Percentiles rank a stretch among this genome's conserved stretches.
phyloP scores from a whole-genome alignment of 2,329 filamentous ascomycete genomes.

The Penicillium sclerotigenum region DNA sequence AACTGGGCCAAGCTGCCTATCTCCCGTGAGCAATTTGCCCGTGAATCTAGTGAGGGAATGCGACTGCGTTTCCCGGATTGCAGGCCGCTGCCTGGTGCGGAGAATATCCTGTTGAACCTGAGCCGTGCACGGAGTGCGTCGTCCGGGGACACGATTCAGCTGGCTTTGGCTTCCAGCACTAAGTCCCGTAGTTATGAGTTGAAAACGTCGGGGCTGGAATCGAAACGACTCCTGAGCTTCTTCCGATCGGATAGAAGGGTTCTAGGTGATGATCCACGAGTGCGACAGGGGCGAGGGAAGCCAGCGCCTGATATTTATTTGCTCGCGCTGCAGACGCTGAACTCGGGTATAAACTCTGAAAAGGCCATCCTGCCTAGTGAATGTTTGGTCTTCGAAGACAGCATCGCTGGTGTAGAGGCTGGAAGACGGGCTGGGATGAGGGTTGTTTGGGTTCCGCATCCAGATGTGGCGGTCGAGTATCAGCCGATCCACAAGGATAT shows the following conservation, averaged over 20 bases:
- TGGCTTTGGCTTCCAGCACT: constrained; percentile 26
- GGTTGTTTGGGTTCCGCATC: constrained; percentile 36
- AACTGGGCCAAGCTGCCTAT: constrained; percentile 33
- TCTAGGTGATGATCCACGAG: constrained; percentile 21
- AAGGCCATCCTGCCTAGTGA: constrained; percentile 25
- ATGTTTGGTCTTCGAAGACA: constrained; percentile 39
- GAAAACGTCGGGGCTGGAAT: constrained; percentile 23
- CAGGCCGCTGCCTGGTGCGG: constrained; percentile 21
- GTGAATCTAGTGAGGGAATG: constrained; percentile 30
- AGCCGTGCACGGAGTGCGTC: constrained; percentile 10
- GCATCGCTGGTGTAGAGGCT: constrained; percentile 31
- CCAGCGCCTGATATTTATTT: constrained; percentile 30
- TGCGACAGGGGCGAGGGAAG: constrained; percentile 23
- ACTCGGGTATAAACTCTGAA: not conserved
- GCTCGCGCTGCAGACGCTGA: constrained; percentile 21
- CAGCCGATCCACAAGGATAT: constrained; percentile 21
- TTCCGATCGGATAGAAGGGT: constrained; percentile 17
- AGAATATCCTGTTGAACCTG: constrained; percentile 19
- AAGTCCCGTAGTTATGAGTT: constrained; percentile 21
- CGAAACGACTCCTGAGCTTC: constrained; percentile 15
- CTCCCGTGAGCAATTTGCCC: constrained; percentile 30
- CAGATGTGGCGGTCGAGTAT: constrained; percentile 36
- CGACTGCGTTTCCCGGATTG: constrained; percentile 27
- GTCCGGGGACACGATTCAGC: constrained; percentile 15
- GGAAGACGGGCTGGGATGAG: constrained; percentile 35